A percentile compares a stretch with the other conserved stretches of the same genome.
Evolutionary conservation across 352 stramenopile genomes (phyloP).

Genomic region (Globisporangium cystogenes): DNA sequence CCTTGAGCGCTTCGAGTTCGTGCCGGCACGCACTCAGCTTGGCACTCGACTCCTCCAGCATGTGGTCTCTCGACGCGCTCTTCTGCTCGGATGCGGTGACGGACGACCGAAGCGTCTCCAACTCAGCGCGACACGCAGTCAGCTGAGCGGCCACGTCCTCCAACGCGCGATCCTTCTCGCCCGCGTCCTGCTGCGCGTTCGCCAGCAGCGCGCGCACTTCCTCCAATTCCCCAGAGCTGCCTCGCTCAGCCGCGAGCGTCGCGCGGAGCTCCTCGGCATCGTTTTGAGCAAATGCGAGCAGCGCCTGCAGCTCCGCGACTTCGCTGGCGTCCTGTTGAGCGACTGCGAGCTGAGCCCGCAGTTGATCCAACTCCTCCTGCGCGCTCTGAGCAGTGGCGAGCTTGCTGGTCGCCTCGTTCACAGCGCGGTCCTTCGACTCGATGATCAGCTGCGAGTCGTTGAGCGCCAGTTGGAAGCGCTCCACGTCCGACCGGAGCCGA

Average conservation of each 20-base stretch:
- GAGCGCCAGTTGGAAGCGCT: conserved; percentile 7
- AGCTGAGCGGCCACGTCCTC: conserved; percentile 1
- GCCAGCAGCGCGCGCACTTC: conserved; percentile 3
- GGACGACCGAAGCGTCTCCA: conserved; percentile 2
- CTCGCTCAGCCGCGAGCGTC: background rate
- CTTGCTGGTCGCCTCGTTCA: conserved; percentile 7
- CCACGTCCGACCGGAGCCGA: conserved; percentile 14
- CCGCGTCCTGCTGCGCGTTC: conserved; percentile 1
- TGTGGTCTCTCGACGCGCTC: background rate
- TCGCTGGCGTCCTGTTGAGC: conserved; percentile 5
- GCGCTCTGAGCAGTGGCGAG: background rate
- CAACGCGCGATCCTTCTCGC: conserved; percentile 5
- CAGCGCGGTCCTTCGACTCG: conserved; percentile 4
- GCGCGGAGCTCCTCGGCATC: background rate
- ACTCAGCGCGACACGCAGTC: background rate
- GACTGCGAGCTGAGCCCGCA: conserved; percentile 1
- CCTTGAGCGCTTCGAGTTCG: conserved; percentile 17
- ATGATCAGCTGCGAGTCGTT: conserved; percentile 2
- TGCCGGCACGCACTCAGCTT: conserved; percentile 12
- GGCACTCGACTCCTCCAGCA: conserved; percentile 15
- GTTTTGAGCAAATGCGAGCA: background rate
- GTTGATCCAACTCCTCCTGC: conserved; percentile 1
- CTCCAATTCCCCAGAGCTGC: conserved; percentile 1
- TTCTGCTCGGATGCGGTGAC: background rate
- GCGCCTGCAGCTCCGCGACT: background rate